A percentile compares a stretch with the other conserved stretches of the same genome.
Evolutionary conservation across 805 yeast species (phyloP).

Genomic region (Starmerella powellii): DNA sequence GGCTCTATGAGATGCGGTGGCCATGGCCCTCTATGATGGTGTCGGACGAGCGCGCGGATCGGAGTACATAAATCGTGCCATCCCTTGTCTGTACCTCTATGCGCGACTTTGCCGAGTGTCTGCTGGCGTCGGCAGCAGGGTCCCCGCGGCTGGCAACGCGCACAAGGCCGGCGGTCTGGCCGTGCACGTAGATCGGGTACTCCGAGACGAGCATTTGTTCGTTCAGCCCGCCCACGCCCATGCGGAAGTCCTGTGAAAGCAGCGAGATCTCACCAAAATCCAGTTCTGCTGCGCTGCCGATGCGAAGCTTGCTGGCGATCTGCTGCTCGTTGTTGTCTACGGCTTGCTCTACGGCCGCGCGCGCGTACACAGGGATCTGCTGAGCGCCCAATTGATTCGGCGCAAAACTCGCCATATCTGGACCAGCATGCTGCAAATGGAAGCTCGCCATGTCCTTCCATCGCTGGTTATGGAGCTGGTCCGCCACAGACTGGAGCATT

Average conservation of each 20-base stretch:
- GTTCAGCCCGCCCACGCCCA: conserved; percentile 5
- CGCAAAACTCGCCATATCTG: too few species aligned
- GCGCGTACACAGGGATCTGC: conserved; percentile 12
- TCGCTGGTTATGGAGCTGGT: conserved; percentile 11
- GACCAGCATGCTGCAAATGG: conserved; percentile 13
- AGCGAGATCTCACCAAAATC: conserved; percentile 5
- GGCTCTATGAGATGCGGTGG: background rate
- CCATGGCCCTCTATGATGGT: conserved; percentile 9
- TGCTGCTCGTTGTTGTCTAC: conserved; percentile 8
- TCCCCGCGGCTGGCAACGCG: conserved; percentile 8
- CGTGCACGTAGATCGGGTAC: conserved; percentile 6
- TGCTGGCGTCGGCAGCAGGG: background rate
- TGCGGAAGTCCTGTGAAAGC: conserved; percentile 13
- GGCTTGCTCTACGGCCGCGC: conserved; percentile 8
- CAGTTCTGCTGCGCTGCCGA: background rate
- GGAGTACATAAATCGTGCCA: background rate
- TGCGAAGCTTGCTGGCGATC: conserved; percentile 1
- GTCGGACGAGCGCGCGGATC: background rate
- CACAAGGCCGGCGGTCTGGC: background rate
- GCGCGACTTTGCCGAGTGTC: background rate
- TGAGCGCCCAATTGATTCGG: too few species aligned
- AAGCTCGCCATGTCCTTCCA: conserved; percentile 17
- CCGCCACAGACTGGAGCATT: conserved; percentile 1
- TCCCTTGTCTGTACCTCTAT: conserved; percentile 8
- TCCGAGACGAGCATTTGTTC: conserved; percentile 12